These are phyloP conservation scores for Mucor mucedo DNA, from an alignment of 371 early-diverging fungal genomes.

Conservation along the genomic window DNA sequence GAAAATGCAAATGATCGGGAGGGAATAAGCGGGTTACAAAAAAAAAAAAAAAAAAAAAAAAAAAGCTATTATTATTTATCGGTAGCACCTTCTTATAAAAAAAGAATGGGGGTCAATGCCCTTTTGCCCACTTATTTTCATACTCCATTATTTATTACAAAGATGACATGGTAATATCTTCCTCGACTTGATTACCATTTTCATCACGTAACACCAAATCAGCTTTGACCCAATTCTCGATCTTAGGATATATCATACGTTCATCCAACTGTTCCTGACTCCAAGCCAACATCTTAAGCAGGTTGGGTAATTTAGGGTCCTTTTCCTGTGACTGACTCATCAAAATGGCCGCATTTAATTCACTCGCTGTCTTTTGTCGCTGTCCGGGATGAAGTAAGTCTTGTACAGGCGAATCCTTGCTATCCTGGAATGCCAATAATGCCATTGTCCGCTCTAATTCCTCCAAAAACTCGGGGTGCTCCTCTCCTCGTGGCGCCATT, in stretches of 20 bases:
- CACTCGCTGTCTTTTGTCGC: slow-evolving; percentile 90
- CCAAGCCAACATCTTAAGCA: slow-evolving; percentile 92
- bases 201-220: slow-evolving; percentile 63
- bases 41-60: slow-evolving; percentile 1
- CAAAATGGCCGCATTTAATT: slow-evolving; percentile 93
- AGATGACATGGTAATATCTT: slow-evolving; percentile 27
- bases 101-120: neutral
- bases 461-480: slow-evolving; percentile 90
- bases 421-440: slow-evolving; percentile 87
- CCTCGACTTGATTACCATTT: slow-evolving; percentile 36
- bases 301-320: slow-evolving; percentile 89
- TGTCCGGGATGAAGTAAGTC: slow-evolving; percentile 87
- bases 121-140: neutral
- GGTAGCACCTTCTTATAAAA: slow-evolving; percentile 2
- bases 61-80: neutral
- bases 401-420: slow-evolving; percentile 70
- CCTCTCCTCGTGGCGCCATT: slow-evolving; percentile 94
- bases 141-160: slow-evolving; percentile 3
- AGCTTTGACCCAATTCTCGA: slow-evolving; percentile 82
- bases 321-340: slow-evolving; percentile 89
- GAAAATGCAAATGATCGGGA: slow-evolving; percentile 22
- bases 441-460: slow-evolving; percentile 97
- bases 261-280: slow-evolving; percentile 89
- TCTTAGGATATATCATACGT: slow-evolving; percentile 78
- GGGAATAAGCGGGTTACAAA: slow-evolving; percentile 1